Base-by-base conservation (phyloP, 176 grass and related monocot species). In the Aechmea fasciata region DNA sequence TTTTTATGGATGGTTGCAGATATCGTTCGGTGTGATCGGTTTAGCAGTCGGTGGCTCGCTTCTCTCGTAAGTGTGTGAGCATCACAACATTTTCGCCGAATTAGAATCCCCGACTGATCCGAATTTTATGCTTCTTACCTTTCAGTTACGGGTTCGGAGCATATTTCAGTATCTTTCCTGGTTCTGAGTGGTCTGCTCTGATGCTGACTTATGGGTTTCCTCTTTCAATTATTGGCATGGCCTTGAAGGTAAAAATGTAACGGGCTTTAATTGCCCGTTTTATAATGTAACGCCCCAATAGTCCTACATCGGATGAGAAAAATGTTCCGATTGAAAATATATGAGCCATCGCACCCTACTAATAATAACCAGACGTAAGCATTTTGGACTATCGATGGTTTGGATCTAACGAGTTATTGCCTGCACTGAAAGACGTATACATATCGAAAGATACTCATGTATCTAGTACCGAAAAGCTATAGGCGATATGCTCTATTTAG, bases 121-220 rank as follows among this genome's bases (percentile, higher is more conserved):
- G 49, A 22, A 63, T 52, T 52, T 51, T 14, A 13, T 49, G 67
- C 23, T 28, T 15, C 66, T 50, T 64, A 8, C 25, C 13, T 71
- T 20, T 52, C 76, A 97, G 94, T 57, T 97, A 97, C 72, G 94
- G 94, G 73, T 97, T 97, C 29, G 86, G 89, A 51, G 90, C 94
- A 66, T 97, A 97, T 82, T 97, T 97, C 87, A 90, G 68, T 73
- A 77, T 97, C 73, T 77, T 97, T n/a, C 87, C 94, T 13, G 94
- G 89, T 23, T 97, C 94, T 0, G 94, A 93, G 63, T 97, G 94
- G 89, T 97, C 94, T 12, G 94, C 94, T 49, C 53, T 97, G 57
- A 87, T 97, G 75, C 84, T 97, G 10, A 97, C 94, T 25, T 97
- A 97, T 47, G 94, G 94, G 33, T 97, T 97, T 83, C 94, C 94